phyloP scores from a whole-genome alignment of 2,329 filamentous ascomycete species.

The Tolypocladium guangdongense region DNA sequence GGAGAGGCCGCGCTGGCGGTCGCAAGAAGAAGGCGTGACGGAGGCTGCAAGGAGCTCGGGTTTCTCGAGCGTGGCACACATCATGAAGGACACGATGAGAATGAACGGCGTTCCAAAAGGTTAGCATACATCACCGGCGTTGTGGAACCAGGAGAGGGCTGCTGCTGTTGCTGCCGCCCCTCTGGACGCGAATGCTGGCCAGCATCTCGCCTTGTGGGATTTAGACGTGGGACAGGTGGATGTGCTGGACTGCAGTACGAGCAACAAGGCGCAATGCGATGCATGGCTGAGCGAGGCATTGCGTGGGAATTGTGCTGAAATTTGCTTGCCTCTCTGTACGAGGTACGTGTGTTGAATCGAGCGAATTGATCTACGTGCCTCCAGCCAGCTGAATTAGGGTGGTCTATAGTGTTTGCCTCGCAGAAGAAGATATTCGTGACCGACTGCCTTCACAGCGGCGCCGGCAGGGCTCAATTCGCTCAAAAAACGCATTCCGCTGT shows the following conservation, averaged over 20 bases:
- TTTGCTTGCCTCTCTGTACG: not conserved
- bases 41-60: slow-evolving; percentile 1
- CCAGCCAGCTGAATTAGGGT: no score
- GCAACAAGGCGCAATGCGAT: not conserved
- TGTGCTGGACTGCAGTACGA: not conserved
- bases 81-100: slow-evolving; percentile 15
- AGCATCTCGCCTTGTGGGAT: not conserved
- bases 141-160: slow-evolving; percentile 5
- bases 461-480: no score
- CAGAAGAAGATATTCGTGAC: no score
- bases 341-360: not conserved
- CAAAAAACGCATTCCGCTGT: no score
- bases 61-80: not conserved
- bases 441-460: no score
- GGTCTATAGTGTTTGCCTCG: no score
- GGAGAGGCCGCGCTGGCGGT: slow-evolving; percentile 32
- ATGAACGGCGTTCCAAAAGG: slow-evolving; percentile 12
- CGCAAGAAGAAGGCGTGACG: slow-evolving; percentile 35
- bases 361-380: no score
- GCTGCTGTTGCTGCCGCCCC: not conserved
- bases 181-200: not conserved
- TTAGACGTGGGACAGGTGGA: not conserved
- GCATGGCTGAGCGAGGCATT: not conserved
- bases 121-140: slow-evolving; percentile 15
- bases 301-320: not conserved